These are phyloP conservation scores for Candida peoriensis DNA, from an alignment of 805 yeast genomes.

Conservation along the genomic window DNA sequence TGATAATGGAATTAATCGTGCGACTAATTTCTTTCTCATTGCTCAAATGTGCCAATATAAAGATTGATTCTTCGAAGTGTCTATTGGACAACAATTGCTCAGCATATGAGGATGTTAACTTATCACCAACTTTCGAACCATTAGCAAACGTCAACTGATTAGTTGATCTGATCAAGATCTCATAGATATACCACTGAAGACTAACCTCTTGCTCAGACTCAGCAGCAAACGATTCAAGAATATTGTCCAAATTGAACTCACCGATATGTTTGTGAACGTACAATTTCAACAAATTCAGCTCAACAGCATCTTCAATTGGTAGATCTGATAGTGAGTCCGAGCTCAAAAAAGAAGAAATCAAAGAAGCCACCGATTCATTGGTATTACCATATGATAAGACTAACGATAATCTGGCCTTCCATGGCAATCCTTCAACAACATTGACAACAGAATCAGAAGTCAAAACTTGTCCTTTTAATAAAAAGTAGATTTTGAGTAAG, in stretches of 20 bases:
- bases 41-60: slow-evolving; percentile 52
- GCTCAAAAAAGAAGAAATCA: slow-evolving; percentile 26
- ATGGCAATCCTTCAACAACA: slow-evolving; percentile 45
- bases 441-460: slow-evolving; percentile 26
- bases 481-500: slow-evolving; percentile 54
- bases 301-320: slow-evolving; percentile 15
- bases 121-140: slow-evolving; percentile 28
- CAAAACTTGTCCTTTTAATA: slow-evolving; percentile 51
- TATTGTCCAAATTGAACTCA: slow-evolving; percentile 11
- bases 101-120: slow-evolving; percentile 39
- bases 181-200: slow-evolving; percentile 48
- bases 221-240: slow-evolving; percentile 14
- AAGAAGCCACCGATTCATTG: slow-evolving; percentile 29
- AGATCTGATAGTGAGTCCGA: slow-evolving; percentile 10
- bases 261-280: slow-evolving; percentile 21
- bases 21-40: slow-evolving; percentile 41
- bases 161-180: slow-evolving; percentile 36
- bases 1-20: slow-evolving; percentile 30
- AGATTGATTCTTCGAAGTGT: slow-evolving; percentile 55
- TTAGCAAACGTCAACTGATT: slow-evolving; percentile 21
- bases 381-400: slow-evolving; percentile 59
- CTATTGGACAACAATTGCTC: slow-evolving; percentile 44
- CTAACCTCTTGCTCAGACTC: slow-evolving; percentile 28
- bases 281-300: slow-evolving; percentile 25
- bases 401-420: slow-evolving; percentile 61